Percentiles rank a stretch among this genome's conserved stretches.
Evolutionary conservation across 371 early-diverging fungal species (phyloP).

Genomic region (Polyrhizophydium stewartii): DNA sequence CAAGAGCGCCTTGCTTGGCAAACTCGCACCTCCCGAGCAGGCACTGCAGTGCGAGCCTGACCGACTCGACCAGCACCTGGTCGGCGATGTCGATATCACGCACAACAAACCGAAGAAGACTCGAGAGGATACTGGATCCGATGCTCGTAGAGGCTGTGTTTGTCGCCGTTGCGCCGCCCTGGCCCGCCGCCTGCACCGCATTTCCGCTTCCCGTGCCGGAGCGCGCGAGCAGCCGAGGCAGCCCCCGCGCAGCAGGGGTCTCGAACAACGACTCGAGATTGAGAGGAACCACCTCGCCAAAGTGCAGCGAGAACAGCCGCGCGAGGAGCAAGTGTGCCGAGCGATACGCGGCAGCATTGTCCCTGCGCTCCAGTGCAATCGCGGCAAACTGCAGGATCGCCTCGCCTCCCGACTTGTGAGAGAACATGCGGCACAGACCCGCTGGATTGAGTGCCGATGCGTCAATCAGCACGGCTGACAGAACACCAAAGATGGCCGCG

Average conservation of each 20-base stretch:
- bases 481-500: background rate
- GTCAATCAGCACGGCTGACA: background rate
- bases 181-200: too few species aligned
- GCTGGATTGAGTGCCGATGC: background rate
- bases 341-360: background rate
- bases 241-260: too few species aligned
- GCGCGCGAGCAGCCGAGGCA: too few species aligned
- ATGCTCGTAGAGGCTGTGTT: too few species aligned
- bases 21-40: slow-evolving; percentile 18
- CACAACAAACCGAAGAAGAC: too few species aligned
- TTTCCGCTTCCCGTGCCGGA: too few species aligned
- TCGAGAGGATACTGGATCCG: too few species aligned
- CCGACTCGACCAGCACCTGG: slow-evolving; percentile 16
- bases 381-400: background rate
- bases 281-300: slow-evolving; percentile 10
- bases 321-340: slow-evolving; percentile 7
- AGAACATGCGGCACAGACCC: background rate
- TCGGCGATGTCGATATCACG: slow-evolving; percentile 10
- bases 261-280: slow-evolving; percentile 8
- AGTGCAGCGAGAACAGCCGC: slow-evolving; percentile 21
- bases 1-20: slow-evolving; percentile 16
- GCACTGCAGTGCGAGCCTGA: slow-evolving; percentile 17
- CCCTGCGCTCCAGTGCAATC: too few species aligned
- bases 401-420: background rate
- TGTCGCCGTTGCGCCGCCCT: too few species aligned